A percentile compares a stretch with the other conserved stretches of the same genome.
Conservation (phyloP, 345 rosid genomes). For the Fremontodendron californicum region DNA sequence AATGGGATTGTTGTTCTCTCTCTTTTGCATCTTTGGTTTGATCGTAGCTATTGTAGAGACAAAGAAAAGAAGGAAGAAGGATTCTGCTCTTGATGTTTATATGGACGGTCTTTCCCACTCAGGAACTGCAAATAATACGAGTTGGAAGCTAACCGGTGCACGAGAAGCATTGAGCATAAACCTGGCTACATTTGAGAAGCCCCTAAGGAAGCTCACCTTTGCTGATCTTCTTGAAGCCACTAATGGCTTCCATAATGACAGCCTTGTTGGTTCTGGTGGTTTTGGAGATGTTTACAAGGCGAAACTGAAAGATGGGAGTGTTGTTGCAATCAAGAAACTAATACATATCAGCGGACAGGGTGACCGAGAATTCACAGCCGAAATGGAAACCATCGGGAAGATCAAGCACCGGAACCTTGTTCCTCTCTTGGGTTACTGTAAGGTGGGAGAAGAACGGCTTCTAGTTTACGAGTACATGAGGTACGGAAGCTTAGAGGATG, state of each 20-base stretch:
- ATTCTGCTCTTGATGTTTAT: constrained; percentile 51
- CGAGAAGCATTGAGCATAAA: constrained; percentile 84
- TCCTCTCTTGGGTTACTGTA: constrained; percentile 89
- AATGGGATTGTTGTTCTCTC: constrained; percentile 80
- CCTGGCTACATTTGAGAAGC: constrained; percentile 84
- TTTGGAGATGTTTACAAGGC: constrained; percentile 99
- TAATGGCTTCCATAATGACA: constrained; percentile 74
- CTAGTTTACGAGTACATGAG: constrained; percentile 94
- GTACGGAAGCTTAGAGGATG: constrained; percentile 92
- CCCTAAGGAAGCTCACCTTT: constrained; percentile 72
- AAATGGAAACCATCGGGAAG: constrained; percentile 97
- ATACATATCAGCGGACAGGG: constrained; percentile 95
- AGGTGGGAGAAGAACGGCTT: constrained; percentile 85
- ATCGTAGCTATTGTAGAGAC: constrained; percentile 56
- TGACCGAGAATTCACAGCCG: constrained; percentile 88
- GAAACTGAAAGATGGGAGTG: constrained; percentile 72
- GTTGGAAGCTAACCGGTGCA: constrained; percentile 67
- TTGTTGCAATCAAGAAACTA: constrained; percentile 92
- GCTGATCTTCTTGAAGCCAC: constrained; percentile 95
- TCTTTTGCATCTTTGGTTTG: constrained; percentile 69
- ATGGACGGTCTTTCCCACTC: constrained; percentile 60
- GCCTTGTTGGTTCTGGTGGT: constrained; percentile 92
- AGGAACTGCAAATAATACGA: constrained; percentile 56
- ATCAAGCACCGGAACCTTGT: constrained; percentile 93
- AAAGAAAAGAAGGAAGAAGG: constrained; percentile 71